Evolutionary conservation across 2,329 filamentous ascomycete species (phyloP), one percentile per base, ranked within the genome.

Genomic region (Seiridium cupressi): DNA sequence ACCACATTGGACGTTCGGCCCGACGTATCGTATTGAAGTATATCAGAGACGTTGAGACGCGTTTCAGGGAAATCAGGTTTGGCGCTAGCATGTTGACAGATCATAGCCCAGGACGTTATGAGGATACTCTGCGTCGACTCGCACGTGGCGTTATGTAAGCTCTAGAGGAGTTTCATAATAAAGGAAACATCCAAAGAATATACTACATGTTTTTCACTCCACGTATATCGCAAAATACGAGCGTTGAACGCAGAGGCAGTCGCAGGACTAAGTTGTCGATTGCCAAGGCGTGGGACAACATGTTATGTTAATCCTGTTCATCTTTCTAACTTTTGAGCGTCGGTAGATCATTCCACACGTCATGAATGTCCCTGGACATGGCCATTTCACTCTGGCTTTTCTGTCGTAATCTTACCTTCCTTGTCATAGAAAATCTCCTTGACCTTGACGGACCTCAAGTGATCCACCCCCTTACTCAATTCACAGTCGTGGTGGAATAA

Each of bases 401-500:
- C 74, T 8, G 76, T 75, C 35, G 78, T 73, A 61, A 92, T 90
- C 68, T 80, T 84, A 0, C 88, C 90, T 44, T 87, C 79, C 7
- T 77, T 78, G 70, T 91, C 85, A 72, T 92, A 91, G 46, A 88
- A 86, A 62, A 93, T 86, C 80, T 93, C 90, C 76, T 84, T 83
- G 61, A 89, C 85, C 81, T 92, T 92, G 44, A 92, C 89, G 64
- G 83, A 87, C 61, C 90, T 77, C 74, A 93, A 70, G 72, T 93
- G 90, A 68, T 89, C 85, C 57, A 90, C 84, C 0, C 89, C 89
- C 13, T 81, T 79, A 58, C 87, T 90, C 59, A 92, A 72, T 70
- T 86, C 84, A 61, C 86, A 86, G 75, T 93, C 90, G 70, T 93
- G 90, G 71, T 92, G 87, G 72, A 93, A 93, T 60, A 93, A 72